phyloP scores from a whole-genome alignment of 306 rosid species.

The Castanea sativa region DNA sequence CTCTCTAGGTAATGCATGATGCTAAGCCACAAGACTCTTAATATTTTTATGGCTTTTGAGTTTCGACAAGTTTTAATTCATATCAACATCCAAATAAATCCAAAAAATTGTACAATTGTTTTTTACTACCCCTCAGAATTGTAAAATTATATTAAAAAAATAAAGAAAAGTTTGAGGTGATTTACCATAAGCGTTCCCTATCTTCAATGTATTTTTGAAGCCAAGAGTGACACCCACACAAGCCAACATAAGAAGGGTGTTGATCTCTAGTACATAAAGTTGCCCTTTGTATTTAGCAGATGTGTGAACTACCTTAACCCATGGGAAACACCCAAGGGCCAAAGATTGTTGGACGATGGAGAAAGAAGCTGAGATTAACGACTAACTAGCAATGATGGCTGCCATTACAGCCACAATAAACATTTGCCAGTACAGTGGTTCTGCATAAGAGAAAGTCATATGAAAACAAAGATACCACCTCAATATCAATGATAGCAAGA shows the following conservation, averaged over 20 bases:
- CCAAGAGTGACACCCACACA: conserved; percentile 60
- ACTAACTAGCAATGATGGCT: conserved; percentile 76
- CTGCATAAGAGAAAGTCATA: conserved; percentile 27
- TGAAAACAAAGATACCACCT: no score
- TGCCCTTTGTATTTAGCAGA: conserved; percentile 66
- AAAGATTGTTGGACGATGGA: conserved; percentile 76
- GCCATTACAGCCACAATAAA: conserved; percentile 61
- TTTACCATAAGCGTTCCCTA: conserved; percentile 80
- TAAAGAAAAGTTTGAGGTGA: background rate
- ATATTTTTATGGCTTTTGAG: no score
- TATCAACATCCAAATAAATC: no score
- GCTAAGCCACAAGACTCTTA: no score
- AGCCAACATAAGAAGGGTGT: conserved; percentile 73
- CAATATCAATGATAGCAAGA: background rate
- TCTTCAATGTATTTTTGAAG: conserved; percentile 44
- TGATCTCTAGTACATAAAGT: conserved; percentile 70
- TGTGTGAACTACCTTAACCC: conserved; percentile 72
- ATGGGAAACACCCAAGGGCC: conserved; percentile 76
- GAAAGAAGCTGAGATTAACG: conserved; percentile 78
- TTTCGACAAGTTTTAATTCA: no score
- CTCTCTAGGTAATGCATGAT: no score
- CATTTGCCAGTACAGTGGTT: conserved; percentile 60
- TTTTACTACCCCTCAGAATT: no score
- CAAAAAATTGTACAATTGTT: no score
- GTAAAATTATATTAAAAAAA: background rate